A percentile compares a stretch with the other conserved stretches of the same genome.
These are phyloP conservation scores for Phytopythium delawarense DNA, from an alignment of 352 stramenopile species.

Conservation along the genomic window DNA sequence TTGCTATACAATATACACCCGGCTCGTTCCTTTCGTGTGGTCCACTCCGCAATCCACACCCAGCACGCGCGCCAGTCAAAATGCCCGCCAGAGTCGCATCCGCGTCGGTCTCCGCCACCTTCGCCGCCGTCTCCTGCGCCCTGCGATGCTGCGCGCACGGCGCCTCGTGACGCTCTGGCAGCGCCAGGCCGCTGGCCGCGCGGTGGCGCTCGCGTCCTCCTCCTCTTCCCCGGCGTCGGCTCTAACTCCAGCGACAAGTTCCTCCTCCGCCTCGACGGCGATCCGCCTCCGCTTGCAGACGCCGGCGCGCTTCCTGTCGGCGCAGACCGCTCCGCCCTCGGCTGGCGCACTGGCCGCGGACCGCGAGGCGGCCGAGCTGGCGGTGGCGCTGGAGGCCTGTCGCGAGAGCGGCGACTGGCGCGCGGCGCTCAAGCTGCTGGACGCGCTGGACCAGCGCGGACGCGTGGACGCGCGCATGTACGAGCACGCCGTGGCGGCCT, in stretches of 20 bases:
- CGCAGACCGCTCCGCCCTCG: conserved; percentile 11
- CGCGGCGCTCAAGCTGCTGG: conserved; percentile 67
- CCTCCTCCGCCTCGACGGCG: conserved; percentile 6
- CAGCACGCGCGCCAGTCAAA: not conserved
- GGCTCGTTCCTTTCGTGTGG: not conserved
- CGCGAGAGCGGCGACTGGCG: conserved; percentile 69
- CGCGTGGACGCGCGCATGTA: conserved; percentile 68
- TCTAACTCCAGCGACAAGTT: conserved; percentile 6
- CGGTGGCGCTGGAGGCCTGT: conserved; percentile 42
- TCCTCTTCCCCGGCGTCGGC: not conserved
- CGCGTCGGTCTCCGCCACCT: not conserved
- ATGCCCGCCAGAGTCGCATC: not conserved
- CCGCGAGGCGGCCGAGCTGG: conserved; percentile 17
- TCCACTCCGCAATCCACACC: not conserved
- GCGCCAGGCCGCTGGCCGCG: conserved; percentile 6
- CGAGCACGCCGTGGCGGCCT: conserved; percentile 72
- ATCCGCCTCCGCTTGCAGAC: not conserved
- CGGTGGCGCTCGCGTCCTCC: conserved; percentile 5
- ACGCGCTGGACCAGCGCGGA: conserved; percentile 56
- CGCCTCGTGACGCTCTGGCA: conserved; percentile 35
- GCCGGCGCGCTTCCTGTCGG: conserved; percentile 8
- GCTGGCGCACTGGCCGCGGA: conserved; percentile 8
- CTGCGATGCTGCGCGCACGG: conserved; percentile 26
- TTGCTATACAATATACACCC: too few relatives aligned
- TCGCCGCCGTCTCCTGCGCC: not conserved